Base-by-base conservation (phyloP, 805 yeast species). In the Kuraishia ogatae region DNA sequence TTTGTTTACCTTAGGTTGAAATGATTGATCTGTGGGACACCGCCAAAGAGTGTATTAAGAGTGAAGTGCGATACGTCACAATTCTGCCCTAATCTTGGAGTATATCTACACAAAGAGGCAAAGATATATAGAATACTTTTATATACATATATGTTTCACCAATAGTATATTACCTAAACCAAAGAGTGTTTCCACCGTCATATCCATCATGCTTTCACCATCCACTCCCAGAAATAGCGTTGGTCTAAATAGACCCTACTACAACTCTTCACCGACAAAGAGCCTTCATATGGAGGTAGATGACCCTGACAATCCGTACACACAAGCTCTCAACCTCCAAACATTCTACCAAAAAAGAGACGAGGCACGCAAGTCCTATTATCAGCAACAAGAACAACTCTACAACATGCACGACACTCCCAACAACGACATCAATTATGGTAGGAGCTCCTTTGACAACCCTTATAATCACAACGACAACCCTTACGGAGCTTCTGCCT, bases 401-500 rank as follows among this genome's bases (percentile, higher is more conserved):
- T 35, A 35, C 43, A 35, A 35, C n/a, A 35, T 17, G 17, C 43
- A 35, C 17, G 43, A 35, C 17, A 35, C 6, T 11, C 4, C 43
- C 7, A 4, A 35, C 17, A 35, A 17, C 17, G 17, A 35, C 43
- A 35, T 3, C 43, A 11, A 10, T 15, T 35, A 13, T 35, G 43
- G 43, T 4, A 17, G 13, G 4, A 13, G 17, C 7, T 10, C 43
- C 43, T 8, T 7, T 35, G 43, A 35, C 43, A 35, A 35, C 43
- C 43, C 43, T 15, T 35, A 35, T 17, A 35, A 35, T 11, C 3
- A 8, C 43, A 10, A 35, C 43, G 43, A 5, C 13, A 35, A 35
- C 43, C 43, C 43, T 3, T 35, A 56, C 51, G 62, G 59, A 15
- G 64, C 55, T 49, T 69, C 63, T 24, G 74, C 75, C 52, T 72